phyloP scores from a whole-genome alignment of 148 eudicot species.

The Camellia japonica region DNA sequence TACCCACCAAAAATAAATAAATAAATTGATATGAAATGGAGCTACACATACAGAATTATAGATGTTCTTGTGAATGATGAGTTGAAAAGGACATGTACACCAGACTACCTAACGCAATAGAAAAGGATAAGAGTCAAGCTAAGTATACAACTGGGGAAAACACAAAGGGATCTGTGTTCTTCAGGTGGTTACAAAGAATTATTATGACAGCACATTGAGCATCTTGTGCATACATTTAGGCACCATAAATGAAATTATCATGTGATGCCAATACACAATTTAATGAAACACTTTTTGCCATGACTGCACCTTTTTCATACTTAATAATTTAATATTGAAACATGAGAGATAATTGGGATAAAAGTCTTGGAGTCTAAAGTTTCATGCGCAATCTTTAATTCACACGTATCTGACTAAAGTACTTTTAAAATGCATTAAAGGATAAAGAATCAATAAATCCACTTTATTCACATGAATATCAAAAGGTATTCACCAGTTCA shows the following conservation, averaged over 20 bases:
- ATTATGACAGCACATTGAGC: not conserved
- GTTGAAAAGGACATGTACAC: not conserved
- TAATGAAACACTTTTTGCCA: not conserved
- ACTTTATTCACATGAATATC: too few species aligned
- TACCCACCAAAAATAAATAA: too few species aligned
- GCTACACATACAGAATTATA: not conserved
- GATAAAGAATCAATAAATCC: not conserved
- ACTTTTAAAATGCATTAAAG: not conserved
- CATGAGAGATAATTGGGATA: not conserved
- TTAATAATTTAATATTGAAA: not conserved
- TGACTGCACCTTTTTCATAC: not conserved
- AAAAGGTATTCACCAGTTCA: conserved; percentile 58
- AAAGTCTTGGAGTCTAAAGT: not conserved
- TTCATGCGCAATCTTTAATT: not conserved
- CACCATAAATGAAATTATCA: not conserved
- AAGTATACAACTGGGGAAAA: not conserved
- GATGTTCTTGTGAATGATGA: conserved; percentile 1
- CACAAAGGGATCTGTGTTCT: not conserved
- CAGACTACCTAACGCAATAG: not conserved
- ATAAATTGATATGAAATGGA: not conserved
- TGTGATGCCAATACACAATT: not conserved
- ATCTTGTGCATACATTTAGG: not conserved
- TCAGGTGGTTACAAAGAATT: not conserved
- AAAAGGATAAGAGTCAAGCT: not conserved
- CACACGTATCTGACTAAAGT: not conserved